Base-by-base conservation (phyloP, 164 flowering plant genomes). In the Akebia trifoliata region DNA sequence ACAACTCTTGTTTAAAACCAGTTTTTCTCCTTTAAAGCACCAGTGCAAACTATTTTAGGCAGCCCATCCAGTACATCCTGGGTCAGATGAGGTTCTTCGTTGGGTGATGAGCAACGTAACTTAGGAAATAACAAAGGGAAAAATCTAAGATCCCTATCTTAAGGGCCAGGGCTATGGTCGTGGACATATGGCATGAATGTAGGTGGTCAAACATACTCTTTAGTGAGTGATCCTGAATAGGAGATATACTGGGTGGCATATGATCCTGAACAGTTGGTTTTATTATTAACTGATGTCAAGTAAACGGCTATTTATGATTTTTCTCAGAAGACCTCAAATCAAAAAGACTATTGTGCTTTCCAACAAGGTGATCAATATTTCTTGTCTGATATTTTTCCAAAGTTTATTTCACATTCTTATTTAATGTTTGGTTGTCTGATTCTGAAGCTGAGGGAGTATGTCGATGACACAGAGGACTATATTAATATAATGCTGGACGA, bases 401-500 rank as follows among this genome's bases (percentile, higher is more conserved):
- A 28, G 8, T 39, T 14, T n/a, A n/a, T 9, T 14, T 31, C 28
- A 24, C 26, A 15, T 42, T 42, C 30, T 53, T 46, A n/a, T 53
- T 28, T 28, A 25, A 35, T 54, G 26, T 14, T 31, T 52, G 48
- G 36, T 60, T 61, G 12, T 39, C 34, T 44, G 51, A 32, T 67
- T 39, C 24, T 61, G 42, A 61, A 90, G 96, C 90, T 91, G 69
- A 73, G 91, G 74, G 98, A 92, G 72, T 92, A 92, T 22, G 97
- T 93, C 0, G 98, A 87, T 50, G 97, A 90, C 78, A 93, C 98
- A 18, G 98, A 93, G 69, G 98, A 93, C 65, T 93, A 84, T 76
- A 87, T 93, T 75, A 93, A 93, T 73, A 93, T 93, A 38, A 93
- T 89, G 95, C 64, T 93, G 76, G 98, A 93, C 58, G 98, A 92